phyloP scores from a whole-genome alignment of 148 eudicot species.

The Diospyros lotus region DNA sequence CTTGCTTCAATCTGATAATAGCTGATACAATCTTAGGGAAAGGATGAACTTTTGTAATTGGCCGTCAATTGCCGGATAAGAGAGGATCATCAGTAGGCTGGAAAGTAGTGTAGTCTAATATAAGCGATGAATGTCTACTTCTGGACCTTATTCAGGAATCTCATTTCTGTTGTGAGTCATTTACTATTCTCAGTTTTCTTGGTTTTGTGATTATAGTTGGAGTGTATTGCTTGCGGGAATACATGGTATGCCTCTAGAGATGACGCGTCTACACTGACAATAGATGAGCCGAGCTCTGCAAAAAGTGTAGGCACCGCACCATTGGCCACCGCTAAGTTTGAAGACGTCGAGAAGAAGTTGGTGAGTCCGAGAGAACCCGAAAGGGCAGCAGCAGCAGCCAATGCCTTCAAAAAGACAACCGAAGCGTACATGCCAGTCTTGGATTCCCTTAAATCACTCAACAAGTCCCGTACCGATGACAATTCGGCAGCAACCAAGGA shows the following conservation, averaged over 20 bases:
- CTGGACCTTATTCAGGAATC: neutral
- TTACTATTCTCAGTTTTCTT: conserved; percentile 12
- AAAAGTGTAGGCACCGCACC: conserved; percentile 72
- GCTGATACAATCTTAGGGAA: neutral
- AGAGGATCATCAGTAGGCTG: neutral
- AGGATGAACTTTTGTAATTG: neutral
- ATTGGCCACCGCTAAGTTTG: conserved; percentile 86
- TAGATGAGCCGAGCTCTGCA: conserved; percentile 56
- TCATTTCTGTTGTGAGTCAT: neutral
- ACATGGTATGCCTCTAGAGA: conserved; percentile 87
- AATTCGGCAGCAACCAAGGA: conserved; percentile 17
- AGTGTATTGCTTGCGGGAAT: conserved; percentile 74
- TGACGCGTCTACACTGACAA: conserved; percentile 65
- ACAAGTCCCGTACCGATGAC: conserved; percentile 39
- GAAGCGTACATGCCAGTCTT: conserved; percentile 47
- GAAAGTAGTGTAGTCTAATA: too few relatives aligned
- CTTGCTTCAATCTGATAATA: too few relatives aligned
- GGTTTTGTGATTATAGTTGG: conserved; percentile 46
- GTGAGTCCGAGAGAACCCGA: conserved; percentile 70
- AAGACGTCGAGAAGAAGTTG: conserved; percentile 68
- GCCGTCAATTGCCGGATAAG: neutral
- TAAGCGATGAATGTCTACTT: too few relatives aligned
- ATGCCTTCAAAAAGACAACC: conserved; percentile 42
- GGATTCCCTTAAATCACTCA: conserved; percentile 62
- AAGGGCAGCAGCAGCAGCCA: conserved; percentile 18